Conservation (phyloP, 371 early-diverging fungal species). For the Circinella minor region DNA sequence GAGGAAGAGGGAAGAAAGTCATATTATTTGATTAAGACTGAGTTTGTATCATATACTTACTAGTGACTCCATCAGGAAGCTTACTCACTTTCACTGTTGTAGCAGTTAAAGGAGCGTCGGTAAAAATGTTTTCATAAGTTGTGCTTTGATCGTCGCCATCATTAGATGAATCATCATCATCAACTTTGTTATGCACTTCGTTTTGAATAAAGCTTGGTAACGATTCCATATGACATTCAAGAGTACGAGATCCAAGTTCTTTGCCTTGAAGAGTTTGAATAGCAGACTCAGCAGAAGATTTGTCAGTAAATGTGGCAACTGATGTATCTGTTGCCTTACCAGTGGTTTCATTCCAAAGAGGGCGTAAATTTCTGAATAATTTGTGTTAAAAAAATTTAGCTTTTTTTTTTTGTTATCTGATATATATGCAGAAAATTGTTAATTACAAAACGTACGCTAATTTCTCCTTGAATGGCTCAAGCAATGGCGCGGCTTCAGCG, state of each 20-base stretch:
- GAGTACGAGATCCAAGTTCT: conserved; percentile 43
- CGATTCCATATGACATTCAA: not conserved
- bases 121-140: conserved; percentile 68
- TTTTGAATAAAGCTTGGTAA: conserved; percentile 12
- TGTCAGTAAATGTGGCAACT: conserved; percentile 81
- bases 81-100: conserved; percentile 87
- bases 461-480: conserved; percentile 53
- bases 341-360: conserved; percentile 83
- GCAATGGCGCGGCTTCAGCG: conserved; percentile 1
- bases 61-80: conserved; percentile 71
- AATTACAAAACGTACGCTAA: not conserved
- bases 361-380: conserved; percentile 74
- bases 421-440: not conserved
- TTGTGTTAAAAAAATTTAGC: not conserved
- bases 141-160: conserved; percentile 18
- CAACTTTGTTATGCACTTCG: conserved; percentile 7
- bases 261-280: conserved; percentile 79
- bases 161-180: conserved; percentile 5
- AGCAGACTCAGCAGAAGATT: conserved; percentile 81
- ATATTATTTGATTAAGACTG: no score
- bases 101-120: conserved; percentile 75
- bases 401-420: not conserved
- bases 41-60: conserved; percentile 31
- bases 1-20: not conserved
- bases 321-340: conserved; percentile 87